Evolutionary conservation across 495 filamentous ascomycete species (phyloP), one percentile per base, ranked within the genome.

Genomic region (Annulohypoxylon bovei): DNA sequence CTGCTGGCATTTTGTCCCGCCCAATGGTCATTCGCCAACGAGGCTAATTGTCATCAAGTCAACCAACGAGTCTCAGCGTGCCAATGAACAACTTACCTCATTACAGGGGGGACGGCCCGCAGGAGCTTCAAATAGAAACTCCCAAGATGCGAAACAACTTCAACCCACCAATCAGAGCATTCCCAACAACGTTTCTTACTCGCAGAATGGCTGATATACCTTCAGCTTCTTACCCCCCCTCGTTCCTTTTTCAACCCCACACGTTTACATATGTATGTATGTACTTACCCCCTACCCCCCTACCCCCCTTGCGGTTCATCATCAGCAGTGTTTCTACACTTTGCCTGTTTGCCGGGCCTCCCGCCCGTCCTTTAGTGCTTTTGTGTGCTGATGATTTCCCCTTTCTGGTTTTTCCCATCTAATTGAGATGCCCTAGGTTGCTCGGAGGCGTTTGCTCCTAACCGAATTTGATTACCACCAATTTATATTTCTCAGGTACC

Each of bases 111-210:
- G 44, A 59, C 68, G 63, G 68, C 42, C 58, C 68, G 68, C 63
- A 18, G 53, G 63, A 67, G 69, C 64, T 67, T 67, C 64, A 64
- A 72, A 68, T 65, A 71, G 58, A 63, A 71, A 27, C 46, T 54
- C 69, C 59, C 54, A 49, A 35, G 42, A 67, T 71, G 52, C 63
- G 50, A 63, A 59, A 71, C 63, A 14, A 61, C 37, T 12, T 28
- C 39, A 53, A 7, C 55, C 47, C 46, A 22, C 69, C 69, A 72
- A 72, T 72, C 64, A 72, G 64, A 61, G n/a, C n/a, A 6, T 49
- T 65, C 69, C 64, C 59, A 72, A 67, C 64, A 56, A 11, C 52
- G 62, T 69, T 57, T 72, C 63, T 72, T 58, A 67, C 69, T 57
- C 59, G 58, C 64, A 72, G 59, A 68, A 68, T 56, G 7, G 23